These are phyloP conservation scores for Pilatotrama ljubarskyi DNA, from an alignment of 768 basidiomycete species.

Conservation along the genomic window DNA sequence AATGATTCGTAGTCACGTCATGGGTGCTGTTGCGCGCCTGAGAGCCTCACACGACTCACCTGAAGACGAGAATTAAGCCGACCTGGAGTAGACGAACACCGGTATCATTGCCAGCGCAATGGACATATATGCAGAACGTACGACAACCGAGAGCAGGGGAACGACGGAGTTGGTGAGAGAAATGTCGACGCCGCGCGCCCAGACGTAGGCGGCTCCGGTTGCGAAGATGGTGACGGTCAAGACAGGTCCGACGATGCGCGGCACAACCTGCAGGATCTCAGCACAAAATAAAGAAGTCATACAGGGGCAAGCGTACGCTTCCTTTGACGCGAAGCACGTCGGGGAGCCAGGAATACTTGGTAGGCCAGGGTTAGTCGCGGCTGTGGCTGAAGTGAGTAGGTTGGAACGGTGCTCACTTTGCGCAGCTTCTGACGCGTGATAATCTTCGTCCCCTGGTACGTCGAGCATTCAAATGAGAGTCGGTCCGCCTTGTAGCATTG, in stretches of 20 bases:
- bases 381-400: conserved; percentile 7
- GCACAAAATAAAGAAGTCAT: conserved; percentile 5
- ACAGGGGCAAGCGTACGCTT: conserved; percentile 52
- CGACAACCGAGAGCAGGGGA: conserved; percentile 87
- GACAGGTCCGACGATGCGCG: conserved; percentile 77
- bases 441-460: conserved; percentile 24
- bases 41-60: conserved; percentile 45
- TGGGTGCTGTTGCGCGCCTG: neutral
- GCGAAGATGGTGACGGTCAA: conserved; percentile 82
- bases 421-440: conserved; percentile 30
- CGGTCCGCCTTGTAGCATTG: neutral
- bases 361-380: neutral
- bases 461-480: too few species aligned
- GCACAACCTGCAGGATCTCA: conserved; percentile 55
- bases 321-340: conserved; percentile 85
- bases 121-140: conserved; percentile 42
- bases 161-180: conserved; percentile 81
- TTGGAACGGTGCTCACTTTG: conserved; percentile 21
- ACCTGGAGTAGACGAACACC: conserved; percentile 49
- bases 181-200: conserved; percentile 56
- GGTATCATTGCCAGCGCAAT: too few species aligned
- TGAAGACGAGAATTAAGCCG: conserved; percentile 85
- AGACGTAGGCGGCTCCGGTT: conserved; percentile 56
- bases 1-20: neutral
- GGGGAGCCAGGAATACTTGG: conserved; percentile 85